A percentile compares a stretch with the other conserved stretches of the same genome.
These are phyloP conservation scores for Candida andamanensis DNA, from an alignment of 805 yeast species.

Conservation along the genomic window DNA sequence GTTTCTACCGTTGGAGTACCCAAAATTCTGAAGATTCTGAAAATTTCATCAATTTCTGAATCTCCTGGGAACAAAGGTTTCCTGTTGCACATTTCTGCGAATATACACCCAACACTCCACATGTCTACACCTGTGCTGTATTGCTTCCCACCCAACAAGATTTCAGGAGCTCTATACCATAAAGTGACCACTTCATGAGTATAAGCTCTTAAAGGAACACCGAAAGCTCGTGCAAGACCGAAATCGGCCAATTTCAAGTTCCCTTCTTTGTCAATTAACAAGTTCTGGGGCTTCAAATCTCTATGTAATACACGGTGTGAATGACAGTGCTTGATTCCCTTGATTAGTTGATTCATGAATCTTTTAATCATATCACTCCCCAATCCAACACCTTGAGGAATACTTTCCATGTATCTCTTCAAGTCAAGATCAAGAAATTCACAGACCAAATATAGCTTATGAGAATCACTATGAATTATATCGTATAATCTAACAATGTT, in stretches of 20 bases:
- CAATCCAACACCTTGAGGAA: constrained; percentile 84
- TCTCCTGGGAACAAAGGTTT: constrained; percentile 96
- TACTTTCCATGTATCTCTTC: constrained; percentile 94
- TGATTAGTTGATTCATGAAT: constrained; percentile 86
- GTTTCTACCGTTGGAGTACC: constrained; percentile 91
- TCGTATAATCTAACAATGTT: constrained; percentile 89
- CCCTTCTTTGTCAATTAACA: constrained; percentile 92
- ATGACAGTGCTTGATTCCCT: constrained; percentile 91
- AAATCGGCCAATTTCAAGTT: constrained; percentile 76
- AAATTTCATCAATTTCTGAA: constrained; percentile 95
- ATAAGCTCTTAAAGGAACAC: constrained; percentile 93
- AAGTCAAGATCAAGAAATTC: constrained; percentile 92
- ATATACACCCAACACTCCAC: constrained; percentile 98
- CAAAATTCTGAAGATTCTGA: constrained; percentile 82
- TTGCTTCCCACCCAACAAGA: constrained; percentile 91
- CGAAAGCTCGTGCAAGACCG: constrained; percentile 95
- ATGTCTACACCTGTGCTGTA: constrained; percentile 97
- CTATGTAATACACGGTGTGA: constrained; percentile 91
- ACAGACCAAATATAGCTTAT: constrained; percentile 87
- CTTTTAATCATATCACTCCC: constrained; percentile 88
- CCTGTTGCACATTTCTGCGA: constrained; percentile 96
- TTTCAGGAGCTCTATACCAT: constrained; percentile 98
- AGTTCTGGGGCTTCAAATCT: constrained; percentile 93
- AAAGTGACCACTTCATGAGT: constrained; percentile 97
- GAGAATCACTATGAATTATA: constrained; percentile 91